Percentiles rank a stretch among this genome's conserved stretches.
phyloP scores from a whole-genome alignment of 2,329 filamentous ascomycete genomes.

The Trichophyton benhamiae region DNA sequence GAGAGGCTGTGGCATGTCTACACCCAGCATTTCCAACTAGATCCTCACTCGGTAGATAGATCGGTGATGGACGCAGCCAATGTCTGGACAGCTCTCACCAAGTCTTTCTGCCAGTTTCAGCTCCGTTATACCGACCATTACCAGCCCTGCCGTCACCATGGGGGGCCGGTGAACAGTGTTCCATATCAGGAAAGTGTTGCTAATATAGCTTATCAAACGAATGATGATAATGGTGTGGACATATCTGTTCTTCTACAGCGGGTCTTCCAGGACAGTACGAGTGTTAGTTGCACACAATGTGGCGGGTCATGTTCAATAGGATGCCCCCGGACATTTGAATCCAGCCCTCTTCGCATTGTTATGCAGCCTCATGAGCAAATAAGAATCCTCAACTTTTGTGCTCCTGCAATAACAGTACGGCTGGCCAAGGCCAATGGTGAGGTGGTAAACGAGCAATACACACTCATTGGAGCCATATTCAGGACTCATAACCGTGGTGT shows the following conservation, averaged over 20 bases:
- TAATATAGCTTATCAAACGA: background rate
- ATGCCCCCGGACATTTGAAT: constrained; percentile 11
- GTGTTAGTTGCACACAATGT: background rate
- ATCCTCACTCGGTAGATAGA: background rate
- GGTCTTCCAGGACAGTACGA: constrained; percentile 9
- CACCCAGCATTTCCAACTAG: background rate
- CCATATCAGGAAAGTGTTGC: background rate
- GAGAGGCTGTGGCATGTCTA: constrained; percentile 2
- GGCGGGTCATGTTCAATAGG: constrained; percentile 5
- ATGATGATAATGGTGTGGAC: constrained; percentile 14
- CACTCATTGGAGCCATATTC: constrained; percentile 31
- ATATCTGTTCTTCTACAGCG: constrained; percentile 17
- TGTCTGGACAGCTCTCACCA: constrained; percentile 7
- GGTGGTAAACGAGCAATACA: constrained; percentile 19
- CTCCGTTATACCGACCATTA: constrained; percentile 1
- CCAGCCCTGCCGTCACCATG: background rate
- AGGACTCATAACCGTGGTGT: background rate
- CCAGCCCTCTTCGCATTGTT: constrained; percentile 23
- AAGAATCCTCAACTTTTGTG: constrained; percentile 17
- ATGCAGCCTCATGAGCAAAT: constrained; percentile 14
- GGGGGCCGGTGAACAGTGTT: background rate
- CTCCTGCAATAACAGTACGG: constrained; percentile 16
- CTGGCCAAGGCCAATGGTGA: constrained; percentile 16
- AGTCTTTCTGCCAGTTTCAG: constrained; percentile 8
- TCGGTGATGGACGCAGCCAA: background rate